Conservation (phyloP, 2,329 filamentous ascomycete genomes). For the Beauveria asiatica region DNA sequence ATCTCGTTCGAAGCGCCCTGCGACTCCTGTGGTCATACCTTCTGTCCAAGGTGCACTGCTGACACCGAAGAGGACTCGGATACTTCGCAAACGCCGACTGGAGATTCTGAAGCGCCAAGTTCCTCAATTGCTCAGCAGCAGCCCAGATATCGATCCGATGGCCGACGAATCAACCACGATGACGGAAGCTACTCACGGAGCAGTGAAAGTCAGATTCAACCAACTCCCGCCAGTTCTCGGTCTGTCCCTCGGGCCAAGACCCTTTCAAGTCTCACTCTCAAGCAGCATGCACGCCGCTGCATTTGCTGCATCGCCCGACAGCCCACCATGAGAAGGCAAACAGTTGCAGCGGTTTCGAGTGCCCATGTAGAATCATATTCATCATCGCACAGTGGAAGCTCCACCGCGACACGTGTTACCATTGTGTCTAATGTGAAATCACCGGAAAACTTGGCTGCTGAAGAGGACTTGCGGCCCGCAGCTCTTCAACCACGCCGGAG, state of each 20-base stretch:
- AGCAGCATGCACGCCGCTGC: constrained; percentile 20
- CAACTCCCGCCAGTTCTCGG: background rate
- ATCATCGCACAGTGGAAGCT: constrained; percentile 5
- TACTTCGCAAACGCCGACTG: background rate
- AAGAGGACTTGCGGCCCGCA: constrained; percentile 1
- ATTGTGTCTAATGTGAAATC: background rate
- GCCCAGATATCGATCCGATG: background rate
- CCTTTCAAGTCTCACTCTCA: constrained; percentile 20
- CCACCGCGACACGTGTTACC: constrained; percentile 4
- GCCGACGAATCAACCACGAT: background rate
- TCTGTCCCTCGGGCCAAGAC: constrained; percentile 16
- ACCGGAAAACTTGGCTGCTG: background rate
- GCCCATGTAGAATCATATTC: background rate
- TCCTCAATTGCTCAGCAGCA: background rate
- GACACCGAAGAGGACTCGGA: constrained; percentile 15
- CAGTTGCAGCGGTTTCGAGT: constrained; percentile 9
- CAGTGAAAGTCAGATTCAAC: background rate
- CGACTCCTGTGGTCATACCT: constrained; percentile 40
- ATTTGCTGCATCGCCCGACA: constrained; percentile 21
- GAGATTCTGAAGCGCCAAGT: background rate
- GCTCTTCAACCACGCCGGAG: constrained; percentile 8
- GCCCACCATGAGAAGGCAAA: constrained; percentile 7
- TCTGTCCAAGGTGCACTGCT: constrained; percentile 38
- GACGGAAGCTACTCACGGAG: background rate
- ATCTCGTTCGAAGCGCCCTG: constrained; percentile 33